Evolutionary conservation across 148 eudicot species (phyloP).

Genomic region (Silene uniflora): DNA sequence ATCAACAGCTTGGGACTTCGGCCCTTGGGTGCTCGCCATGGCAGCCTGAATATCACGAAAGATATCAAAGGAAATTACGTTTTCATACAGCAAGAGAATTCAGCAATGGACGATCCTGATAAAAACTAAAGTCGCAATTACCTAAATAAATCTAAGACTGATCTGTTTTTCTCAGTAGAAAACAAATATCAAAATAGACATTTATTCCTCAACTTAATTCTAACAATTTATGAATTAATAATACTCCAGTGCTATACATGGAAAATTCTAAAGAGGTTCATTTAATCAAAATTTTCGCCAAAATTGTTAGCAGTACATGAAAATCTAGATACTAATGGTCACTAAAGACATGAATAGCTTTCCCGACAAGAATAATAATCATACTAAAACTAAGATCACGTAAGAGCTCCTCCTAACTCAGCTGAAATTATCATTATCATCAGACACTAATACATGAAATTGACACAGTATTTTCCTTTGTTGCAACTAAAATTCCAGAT

Average conservation of each 20-base stretch:
- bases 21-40: slow-evolving; percentile 38
- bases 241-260: not conserved
- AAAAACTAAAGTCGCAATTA: too few relatives aligned
- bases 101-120: too few relatives aligned
- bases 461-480: not conserved
- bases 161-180: not conserved
- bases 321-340: not conserved
- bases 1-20: slow-evolving; percentile 58
- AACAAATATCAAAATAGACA: not conserved
- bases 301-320: not conserved
- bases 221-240: not conserved
- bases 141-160: too few relatives aligned
- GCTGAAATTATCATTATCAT: not conserved
- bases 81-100: not conserved
- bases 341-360: not conserved
- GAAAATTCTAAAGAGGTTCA: not conserved
- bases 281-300: not conserved
- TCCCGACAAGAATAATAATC: not conserved
- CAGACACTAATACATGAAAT: too few relatives aligned
- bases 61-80: not conserved
- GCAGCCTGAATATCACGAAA: slow-evolving; percentile 38
- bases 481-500: not conserved
- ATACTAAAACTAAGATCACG: not conserved
- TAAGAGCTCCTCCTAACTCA: not conserved
- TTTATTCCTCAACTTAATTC: not conserved